A percentile compares a stretch with the other conserved stretches of the same genome.
phyloP scores from a whole-genome alignment of 2,329 filamentous ascomycete species.

The Fusarium vanettenii region DNA sequence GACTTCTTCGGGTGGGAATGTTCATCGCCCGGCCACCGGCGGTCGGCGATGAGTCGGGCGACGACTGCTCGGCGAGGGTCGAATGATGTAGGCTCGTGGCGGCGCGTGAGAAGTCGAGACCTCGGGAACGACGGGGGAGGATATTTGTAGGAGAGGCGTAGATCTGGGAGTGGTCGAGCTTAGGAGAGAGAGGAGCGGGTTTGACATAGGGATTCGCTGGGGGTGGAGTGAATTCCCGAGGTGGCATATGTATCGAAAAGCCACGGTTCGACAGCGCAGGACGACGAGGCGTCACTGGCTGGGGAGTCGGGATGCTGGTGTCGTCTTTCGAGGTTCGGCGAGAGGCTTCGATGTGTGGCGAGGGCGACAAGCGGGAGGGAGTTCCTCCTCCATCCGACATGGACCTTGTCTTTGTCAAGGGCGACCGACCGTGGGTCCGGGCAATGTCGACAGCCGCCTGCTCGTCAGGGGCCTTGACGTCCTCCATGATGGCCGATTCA shows the following conservation, averaged over 20 bases:
- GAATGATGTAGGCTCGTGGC: conserved; percentile 97
- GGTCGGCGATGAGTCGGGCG: conserved; percentile 90
- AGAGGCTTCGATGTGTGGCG: conserved; percentile 67
- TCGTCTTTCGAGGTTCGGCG: conserved; percentile 75
- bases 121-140: conserved; percentile 87
- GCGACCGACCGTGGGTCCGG: conserved; percentile 48
- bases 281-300: conserved; percentile 79
- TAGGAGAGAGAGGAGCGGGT: conserved; percentile 81
- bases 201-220: conserved; percentile 56
- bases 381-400: conserved; percentile 72
- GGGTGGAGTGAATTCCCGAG: conserved; percentile 52
- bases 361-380: conserved; percentile 67
- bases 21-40: conserved; percentile 76
- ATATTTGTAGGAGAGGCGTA: conserved; percentile 91
- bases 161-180: conserved; percentile 84
- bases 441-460: conserved; percentile 24
- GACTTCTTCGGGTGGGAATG: conserved; percentile 66
- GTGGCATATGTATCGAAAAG: conserved; percentile 58
- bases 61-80: conserved; percentile 87
- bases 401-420: conserved; percentile 68
- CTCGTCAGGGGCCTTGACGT: conserved; percentile 31
- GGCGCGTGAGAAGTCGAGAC: conserved; percentile 91
- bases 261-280: conserved; percentile 71
- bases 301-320: conserved; percentile 61
- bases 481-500: conserved; percentile 51